These are phyloP conservation scores for Cercophora sp. DNA, from an alignment of 495 filamentous ascomycete genomes.

Conservation along the genomic window DNA sequence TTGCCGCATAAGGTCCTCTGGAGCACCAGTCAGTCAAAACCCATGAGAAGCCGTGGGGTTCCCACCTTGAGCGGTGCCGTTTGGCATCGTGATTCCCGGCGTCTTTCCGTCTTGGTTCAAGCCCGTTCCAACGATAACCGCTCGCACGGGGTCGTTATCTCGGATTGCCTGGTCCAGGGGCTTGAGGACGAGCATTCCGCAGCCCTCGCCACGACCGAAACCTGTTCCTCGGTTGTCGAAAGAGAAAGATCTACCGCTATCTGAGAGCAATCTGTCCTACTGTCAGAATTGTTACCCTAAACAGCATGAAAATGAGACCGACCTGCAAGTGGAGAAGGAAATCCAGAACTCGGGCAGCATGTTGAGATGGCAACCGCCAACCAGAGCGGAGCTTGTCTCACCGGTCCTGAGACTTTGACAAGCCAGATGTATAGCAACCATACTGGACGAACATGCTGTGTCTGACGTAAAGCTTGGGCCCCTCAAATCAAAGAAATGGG, in stretches of 20 bases:
- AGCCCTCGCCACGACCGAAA: slow-evolving; percentile 62
- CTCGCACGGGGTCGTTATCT: slow-evolving; percentile 57
- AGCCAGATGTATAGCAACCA: slow-evolving; percentile 63
- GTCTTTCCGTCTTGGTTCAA: slow-evolving; percentile 61
- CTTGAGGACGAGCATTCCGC: slow-evolving; percentile 58
- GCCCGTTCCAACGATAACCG: slow-evolving; percentile 56
- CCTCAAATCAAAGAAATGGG: slow-evolving; percentile 55
- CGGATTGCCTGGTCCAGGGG: slow-evolving; percentile 52
- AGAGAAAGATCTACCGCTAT: slow-evolving; percentile 55
- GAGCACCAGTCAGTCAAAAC: slow-evolving; percentile 14
- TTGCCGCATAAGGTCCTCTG: slow-evolving; percentile 43
- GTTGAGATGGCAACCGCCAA: slow-evolving; percentile 57
- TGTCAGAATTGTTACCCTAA: slow-evolving; percentile 48
- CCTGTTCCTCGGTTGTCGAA: slow-evolving; percentile 63
- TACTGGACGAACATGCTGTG: slow-evolving; percentile 81
- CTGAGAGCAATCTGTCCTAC: slow-evolving; percentile 55
- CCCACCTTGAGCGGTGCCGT: slow-evolving; percentile 50
- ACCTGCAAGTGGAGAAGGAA: slow-evolving; percentile 40
- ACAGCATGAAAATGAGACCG: slow-evolving; percentile 2
- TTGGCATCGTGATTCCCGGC: slow-evolving; percentile 57
- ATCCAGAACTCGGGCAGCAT: slow-evolving; percentile 55
- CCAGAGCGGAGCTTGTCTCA: slow-evolving; percentile 46
- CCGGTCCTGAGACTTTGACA: slow-evolving; percentile 71
- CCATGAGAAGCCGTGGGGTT: background rate
- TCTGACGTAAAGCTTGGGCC: slow-evolving; percentile 71